Evolutionary conservation across 1,139 yeast species (phyloP), one percentile per base, ranked within the genome.

Genomic region (Chernovozyma sophiae-reginae): DNA sequence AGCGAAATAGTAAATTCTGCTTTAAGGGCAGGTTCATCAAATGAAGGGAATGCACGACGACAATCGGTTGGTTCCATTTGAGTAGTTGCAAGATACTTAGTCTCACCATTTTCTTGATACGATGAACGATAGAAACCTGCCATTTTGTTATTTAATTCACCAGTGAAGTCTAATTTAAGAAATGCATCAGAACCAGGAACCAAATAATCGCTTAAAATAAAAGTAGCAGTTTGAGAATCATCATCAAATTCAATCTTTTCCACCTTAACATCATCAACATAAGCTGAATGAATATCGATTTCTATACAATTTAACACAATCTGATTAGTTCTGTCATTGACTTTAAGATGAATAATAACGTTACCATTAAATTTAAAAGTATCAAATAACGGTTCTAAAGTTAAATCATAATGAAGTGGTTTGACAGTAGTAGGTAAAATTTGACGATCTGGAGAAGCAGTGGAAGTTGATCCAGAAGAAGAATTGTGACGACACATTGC

Each of bases 41-140:
- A 79, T 56, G 92, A 86, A 16, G 96, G 96, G 69, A 87, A 86
- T 3, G 96, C 95, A 48, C 90, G 74, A 52, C 96, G 77, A 46
- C 95, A 90, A 56, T 86, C 95, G 13, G 94, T 83, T 20, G 95
- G 82, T 61, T 87, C 96, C 68, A 87, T 83, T 61, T 87, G 96
- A 8, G 96, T 86, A 30, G 94, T 80, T 25, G 86, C 80, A 72
- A 86, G 74, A 48, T 74, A 74, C 48, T 79, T 76, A 25, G 74
- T 74, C 37, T 68, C 67, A n/a, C 85, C 87, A 45, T 77, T 73
- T 42, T 68, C 73, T 45, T 65, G 62, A 58, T 86, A 86, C 32
- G 76, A 64, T 4, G 95, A 84, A 49, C 86, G 72, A 65, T 87
- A 87, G 63, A 87, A 86, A 6, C 95, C 96, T 28, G 87, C 86